Conservation (phyloP, 177 flowering plant genomes). For the Vitis hybrid region DNA sequence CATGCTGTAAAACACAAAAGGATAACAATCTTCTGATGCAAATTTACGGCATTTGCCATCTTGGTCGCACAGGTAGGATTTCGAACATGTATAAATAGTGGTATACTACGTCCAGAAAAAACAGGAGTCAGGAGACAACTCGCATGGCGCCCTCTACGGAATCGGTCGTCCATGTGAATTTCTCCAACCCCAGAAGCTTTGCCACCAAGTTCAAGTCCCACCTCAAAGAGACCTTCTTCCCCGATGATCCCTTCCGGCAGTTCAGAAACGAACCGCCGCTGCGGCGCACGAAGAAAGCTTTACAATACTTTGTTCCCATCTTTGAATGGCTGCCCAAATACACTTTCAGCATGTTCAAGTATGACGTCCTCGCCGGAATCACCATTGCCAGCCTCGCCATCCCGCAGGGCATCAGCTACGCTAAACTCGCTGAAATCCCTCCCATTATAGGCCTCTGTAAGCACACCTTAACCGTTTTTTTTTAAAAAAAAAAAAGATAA, state of each 20-base stretch:
- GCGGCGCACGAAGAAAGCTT: conserved; percentile 7
- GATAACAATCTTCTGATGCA: no score
- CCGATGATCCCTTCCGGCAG: conserved; percentile 78
- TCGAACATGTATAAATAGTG: no score
- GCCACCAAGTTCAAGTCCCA: conserved; percentile 31
- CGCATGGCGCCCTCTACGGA: background rate
- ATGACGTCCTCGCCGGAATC: conserved; percentile 70
- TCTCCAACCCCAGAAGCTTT: conserved; percentile 45
- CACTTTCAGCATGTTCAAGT: conserved; percentile 35
- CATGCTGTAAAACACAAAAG: no score
- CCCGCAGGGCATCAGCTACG: conserved; percentile 96
- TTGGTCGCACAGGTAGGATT: no score
- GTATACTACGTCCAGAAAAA: no score
- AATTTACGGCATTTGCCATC: no score
- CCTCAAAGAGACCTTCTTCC: conserved; percentile 70
- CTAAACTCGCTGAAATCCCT: conserved; percentile 63
- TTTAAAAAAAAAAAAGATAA: no score
- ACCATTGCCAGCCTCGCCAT: conserved; percentile 88
- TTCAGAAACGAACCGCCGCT: conserved; percentile 27
- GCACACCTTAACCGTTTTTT: conserved; percentile 2
- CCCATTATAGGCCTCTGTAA: conserved; percentile 74
- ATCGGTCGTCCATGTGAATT: conserved; percentile 38
- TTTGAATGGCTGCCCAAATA: conserved; percentile 68
- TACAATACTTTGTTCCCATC: conserved; percentile 66
- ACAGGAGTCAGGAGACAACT: no score